These are phyloP conservation scores for Colletotrichum musae DNA, from an alignment of 2,329 filamentous ascomycete species.

Conservation along the genomic window DNA sequence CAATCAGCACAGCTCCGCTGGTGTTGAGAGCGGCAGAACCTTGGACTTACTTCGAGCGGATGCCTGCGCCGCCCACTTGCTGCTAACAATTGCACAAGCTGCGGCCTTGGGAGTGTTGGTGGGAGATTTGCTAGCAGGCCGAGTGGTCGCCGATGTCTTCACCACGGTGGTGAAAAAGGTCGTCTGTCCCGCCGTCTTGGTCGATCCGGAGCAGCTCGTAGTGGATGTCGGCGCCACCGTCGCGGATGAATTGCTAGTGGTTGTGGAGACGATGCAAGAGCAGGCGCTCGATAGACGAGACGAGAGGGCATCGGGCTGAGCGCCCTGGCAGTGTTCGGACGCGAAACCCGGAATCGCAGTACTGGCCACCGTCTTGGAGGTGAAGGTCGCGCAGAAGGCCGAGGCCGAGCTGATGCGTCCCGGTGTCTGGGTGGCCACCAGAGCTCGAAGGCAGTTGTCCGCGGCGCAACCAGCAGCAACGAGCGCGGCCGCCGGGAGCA, in stretches of 20 bases:
- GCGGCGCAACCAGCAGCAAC: constrained; percentile 45
- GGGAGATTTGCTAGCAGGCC: not conserved
- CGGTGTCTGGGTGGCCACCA: constrained; percentile 50
- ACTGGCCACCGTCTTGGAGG: not conserved
- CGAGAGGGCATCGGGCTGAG: not conserved
- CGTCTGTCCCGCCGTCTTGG: not conserved
- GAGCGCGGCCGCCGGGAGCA: constrained; percentile 5
- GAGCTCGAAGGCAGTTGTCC: constrained; percentile 54
- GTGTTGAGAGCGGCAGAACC: not conserved
- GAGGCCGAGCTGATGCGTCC: constrained; percentile 48
- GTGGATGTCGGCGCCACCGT: not conserved
- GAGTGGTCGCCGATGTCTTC: not conserved
- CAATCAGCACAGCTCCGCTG: not conserved
- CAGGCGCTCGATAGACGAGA: constrained; percentile 24
- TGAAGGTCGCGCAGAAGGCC: constrained; percentile 47
- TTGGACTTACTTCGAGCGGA: not conserved
- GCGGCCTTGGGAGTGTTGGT: not conserved
- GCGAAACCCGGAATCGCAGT: constrained; percentile 4
- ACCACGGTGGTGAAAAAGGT: not conserved
- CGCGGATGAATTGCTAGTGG: not conserved
- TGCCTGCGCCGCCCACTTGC: constrained; percentile 3
- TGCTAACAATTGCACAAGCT: constrained; percentile 12
- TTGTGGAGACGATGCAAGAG: constrained; percentile 3
- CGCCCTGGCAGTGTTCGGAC: constrained; percentile 3
- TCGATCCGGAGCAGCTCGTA: not conserved